These are phyloP conservation scores for Paramecium octaurelia DNA, from an alignment of 73 alveolate genomes.

Conservation along the genomic window DNA sequence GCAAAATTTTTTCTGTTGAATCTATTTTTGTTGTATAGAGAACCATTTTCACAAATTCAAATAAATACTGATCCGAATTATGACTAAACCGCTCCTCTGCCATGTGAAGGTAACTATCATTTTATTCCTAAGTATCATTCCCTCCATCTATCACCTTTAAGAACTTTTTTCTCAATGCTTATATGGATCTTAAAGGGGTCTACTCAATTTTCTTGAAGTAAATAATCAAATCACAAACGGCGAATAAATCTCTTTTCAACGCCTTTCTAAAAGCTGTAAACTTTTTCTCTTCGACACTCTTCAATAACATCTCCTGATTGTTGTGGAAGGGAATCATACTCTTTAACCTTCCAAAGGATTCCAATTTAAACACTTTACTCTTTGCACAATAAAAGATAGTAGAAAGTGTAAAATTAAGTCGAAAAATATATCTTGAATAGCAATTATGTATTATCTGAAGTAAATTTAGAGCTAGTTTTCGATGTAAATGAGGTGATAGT, in stretches of 20 bases:
- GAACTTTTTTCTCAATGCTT: neutral
- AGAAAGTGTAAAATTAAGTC: slow-evolving; percentile 2
- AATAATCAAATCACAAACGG: neutral
- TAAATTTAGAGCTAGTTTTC: neutral
- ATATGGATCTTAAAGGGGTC: neutral
- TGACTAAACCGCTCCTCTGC: neutral
- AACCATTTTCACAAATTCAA: neutral
- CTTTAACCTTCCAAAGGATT: neutral
- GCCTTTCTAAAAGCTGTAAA: neutral
- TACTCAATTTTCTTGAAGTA: neutral
- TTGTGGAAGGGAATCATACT: neutral
- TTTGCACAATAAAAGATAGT: neutral
- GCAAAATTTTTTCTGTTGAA: neutral
- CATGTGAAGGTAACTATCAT: neutral
- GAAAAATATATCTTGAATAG: neutral
- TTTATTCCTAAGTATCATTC: neutral
- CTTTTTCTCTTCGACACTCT: neutral
- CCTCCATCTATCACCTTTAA: neutral
- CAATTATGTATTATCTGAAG: neutral
- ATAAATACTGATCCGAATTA: neutral
- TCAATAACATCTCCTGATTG: neutral
- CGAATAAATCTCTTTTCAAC: neutral
- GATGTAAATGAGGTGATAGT: neutral
- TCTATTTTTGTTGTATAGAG: neutral
- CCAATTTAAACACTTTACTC: neutral